Evolutionary conservation across 2,329 filamentous ascomycete genomes (phyloP), one percentile per base, ranked within the genome.

Genomic region (Hypoxylon sp.): DNA sequence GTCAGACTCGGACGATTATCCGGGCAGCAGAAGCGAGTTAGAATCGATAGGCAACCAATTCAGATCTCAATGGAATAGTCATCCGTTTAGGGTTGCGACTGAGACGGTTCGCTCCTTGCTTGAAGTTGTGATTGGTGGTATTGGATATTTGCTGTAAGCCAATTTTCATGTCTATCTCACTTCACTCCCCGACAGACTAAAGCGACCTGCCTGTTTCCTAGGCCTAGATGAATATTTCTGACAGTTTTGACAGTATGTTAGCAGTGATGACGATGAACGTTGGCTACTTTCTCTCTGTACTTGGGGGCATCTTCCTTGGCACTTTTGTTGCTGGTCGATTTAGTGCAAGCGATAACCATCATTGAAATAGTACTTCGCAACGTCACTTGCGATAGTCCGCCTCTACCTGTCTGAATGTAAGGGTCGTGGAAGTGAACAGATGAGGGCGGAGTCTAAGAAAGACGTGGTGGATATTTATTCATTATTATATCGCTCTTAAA

Each of bases 221-320:
- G 24, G 13, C 33, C 22, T 17, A 8, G n/a, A 11, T 9, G 4
- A 4, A 29, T 1, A 9, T 14, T 22, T 37, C 55, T 63, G 24
- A 59, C 39, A 42, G 5, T 31, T 44, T 10, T 35, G 17, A 59
- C 31, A 77, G 76, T 22, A 77, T 77, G 76, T 65, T 77, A 26
- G 75, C 76, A 6, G 74, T 77, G 5, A 77, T 77, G 76, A 77
- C 76, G 19, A 75, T 77, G 71, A 77, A 77, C 48, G 67, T 77
- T 2, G 76, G 76, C 31, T 77, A 77, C 60, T 77, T 77, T 55
- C 66, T 76, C 11, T 77, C 76, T 3, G 75, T 77, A 1, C 67
- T 77, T 14, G 75, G 65, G 10, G 76, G 76, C 14, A 74, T 75
- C 39, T 75, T 75, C 44, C 73, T 75, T 1, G 74, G 74, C 13